These are phyloP conservation scores for Kwoniella sp. DNA, from an alignment of 768 basidiomycete species.

Conservation along the genomic window DNA sequence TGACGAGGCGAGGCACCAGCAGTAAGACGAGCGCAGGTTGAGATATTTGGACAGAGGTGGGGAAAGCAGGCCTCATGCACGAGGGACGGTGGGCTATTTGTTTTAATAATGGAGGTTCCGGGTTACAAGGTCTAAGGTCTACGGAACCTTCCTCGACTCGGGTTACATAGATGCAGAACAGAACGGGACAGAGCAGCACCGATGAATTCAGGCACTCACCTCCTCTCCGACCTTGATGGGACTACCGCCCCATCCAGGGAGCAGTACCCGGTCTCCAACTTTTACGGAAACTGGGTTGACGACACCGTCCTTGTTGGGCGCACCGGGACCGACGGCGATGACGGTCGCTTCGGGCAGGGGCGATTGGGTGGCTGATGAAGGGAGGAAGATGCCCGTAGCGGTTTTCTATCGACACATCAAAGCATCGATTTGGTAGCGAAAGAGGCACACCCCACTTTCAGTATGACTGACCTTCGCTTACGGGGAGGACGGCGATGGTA, in stretches of 20 bases:
- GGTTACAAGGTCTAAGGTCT: no score
- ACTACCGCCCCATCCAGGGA: slow-evolving; percentile 96
- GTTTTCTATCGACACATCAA: slow-evolving; percentile 73
- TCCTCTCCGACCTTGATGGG: slow-evolving; percentile 96
- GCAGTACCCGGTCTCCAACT: slow-evolving; percentile 86
- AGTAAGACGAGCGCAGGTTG: no score
- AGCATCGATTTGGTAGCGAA: not conserved
- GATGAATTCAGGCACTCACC: slow-evolving; percentile 65
- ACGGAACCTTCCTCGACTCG: no score
- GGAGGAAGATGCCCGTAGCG: slow-evolving; percentile 92
- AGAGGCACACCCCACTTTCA: not conserved
- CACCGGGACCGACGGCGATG: slow-evolving; percentile 91
- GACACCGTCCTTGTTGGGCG: slow-evolving; percentile 80
- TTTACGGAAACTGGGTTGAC: slow-evolving; percentile 75
- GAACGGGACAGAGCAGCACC: no score
- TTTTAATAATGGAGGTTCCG: no score
- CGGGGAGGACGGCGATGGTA: not conserved
- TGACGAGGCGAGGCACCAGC: no score
- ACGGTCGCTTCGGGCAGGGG: slow-evolving; percentile 97
- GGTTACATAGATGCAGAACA: no score
- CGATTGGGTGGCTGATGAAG: slow-evolving; percentile 77
- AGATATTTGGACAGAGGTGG: no score
- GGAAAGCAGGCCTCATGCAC: no score
- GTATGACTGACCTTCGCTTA: no score
- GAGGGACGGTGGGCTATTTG: no score